Percentiles rank a stretch among this genome's conserved stretches.
Evolutionary conservation across 176 grass and related monocot genomes (phyloP).

Genomic region (Elaeis guineensis): DNA sequence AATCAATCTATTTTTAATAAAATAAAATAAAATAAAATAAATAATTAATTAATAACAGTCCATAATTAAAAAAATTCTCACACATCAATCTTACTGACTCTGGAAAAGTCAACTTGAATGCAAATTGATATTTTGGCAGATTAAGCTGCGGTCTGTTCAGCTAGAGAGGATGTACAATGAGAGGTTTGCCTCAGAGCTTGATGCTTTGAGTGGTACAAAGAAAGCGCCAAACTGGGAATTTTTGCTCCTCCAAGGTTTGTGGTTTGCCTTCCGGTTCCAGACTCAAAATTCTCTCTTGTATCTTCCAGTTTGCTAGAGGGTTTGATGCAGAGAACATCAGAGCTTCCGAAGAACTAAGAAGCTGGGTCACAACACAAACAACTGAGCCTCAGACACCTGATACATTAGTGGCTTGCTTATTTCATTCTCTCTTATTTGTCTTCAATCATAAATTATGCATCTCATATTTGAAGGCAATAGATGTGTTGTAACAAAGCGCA

Average conservation of each 20-base stretch:
- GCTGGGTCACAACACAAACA: conserved; percentile 25
- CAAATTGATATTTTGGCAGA: conserved; percentile 31
- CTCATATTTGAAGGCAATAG: not conserved
- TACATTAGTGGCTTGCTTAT: not conserved
- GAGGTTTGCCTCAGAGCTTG: conserved; percentile 78
- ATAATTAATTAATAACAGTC: too few species aligned
- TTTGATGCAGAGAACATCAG: conserved; percentile 82
- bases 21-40: too few species aligned
- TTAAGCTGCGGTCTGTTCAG: conserved; percentile 83
- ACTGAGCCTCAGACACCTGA: conserved; percentile 14
- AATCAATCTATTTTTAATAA: too few species aligned
- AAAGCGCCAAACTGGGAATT: conserved; percentile 82
- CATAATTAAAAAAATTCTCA: too few species aligned
- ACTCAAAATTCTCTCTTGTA: too few species aligned
- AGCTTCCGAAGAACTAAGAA: conserved; percentile 82
- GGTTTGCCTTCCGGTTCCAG: conserved; percentile 71
- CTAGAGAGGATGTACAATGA: conserved; percentile 84
- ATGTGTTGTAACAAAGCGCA: too few species aligned
- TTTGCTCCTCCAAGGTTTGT: conserved; percentile 80
- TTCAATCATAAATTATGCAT: not conserved
- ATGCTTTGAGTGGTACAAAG: conserved; percentile 52
- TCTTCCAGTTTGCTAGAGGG: conserved; percentile 66
- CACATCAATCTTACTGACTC: too few species aligned
- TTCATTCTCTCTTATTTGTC: too few species aligned
- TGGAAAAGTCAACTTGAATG: too few species aligned